A percentile compares a stretch with the other conserved stretches of the same genome.
Conservation (phyloP, 768 basidiomycete species). For the Kwoniella heveanensis region DNA sequence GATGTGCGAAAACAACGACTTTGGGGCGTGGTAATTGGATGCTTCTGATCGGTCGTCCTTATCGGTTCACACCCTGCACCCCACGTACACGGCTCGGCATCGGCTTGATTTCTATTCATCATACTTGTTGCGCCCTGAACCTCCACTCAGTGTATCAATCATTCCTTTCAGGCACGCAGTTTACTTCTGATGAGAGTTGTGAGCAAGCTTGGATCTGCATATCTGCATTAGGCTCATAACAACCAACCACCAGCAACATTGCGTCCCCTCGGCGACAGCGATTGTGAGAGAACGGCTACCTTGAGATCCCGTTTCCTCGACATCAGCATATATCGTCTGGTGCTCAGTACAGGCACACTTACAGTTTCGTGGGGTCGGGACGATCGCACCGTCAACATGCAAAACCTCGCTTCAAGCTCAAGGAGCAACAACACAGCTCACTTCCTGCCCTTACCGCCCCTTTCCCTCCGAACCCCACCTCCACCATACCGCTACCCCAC, state of each 20-base stretch:
- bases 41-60: background rate
- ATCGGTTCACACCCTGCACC: no score
- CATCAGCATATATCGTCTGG: no score
- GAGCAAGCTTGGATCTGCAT: no score
- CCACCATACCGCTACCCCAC: constrained; percentile 42
- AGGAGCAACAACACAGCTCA: constrained; percentile 1
- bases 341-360: no score
- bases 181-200: background rate
- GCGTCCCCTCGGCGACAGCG: no score
- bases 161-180: background rate
- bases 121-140: background rate
- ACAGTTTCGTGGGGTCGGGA: no score
- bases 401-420: background rate
- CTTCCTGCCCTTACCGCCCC: constrained; percentile 45
- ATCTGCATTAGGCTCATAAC: no score
- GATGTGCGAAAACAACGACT: no score
- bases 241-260: no score
- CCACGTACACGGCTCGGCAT: constrained; percentile 1
- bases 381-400: background rate
- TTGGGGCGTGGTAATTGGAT: background rate
- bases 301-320: no score
- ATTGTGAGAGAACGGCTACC: no score
- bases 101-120: background rate
- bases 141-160: background rate
- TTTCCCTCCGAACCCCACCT: constrained; percentile 27